These are phyloP conservation scores for Eucalyptus regnans DNA, from an alignment of 345 rosid species.

Conservation along the genomic window DNA sequence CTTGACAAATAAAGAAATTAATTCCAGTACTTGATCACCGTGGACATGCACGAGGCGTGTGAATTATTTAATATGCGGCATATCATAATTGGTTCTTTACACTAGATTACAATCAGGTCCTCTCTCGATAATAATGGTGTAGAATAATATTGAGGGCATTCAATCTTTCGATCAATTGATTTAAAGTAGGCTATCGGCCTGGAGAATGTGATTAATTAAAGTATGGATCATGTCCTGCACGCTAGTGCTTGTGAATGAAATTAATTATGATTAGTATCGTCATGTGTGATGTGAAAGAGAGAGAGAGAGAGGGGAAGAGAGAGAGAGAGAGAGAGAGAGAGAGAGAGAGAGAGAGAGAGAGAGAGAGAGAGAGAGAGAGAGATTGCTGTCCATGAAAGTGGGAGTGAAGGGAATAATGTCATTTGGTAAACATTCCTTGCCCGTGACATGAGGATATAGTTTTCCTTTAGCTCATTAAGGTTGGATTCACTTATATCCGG, in stretches of 20 bases:
- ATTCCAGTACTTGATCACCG: not conserved
- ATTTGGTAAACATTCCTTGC: not conserved
- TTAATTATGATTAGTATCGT: not conserved
- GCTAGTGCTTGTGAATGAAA: not conserved
- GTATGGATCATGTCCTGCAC: not conserved
- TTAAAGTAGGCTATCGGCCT: not conserved
- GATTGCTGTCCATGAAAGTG: not conserved
- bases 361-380: not conserved
- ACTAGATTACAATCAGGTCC: not conserved
- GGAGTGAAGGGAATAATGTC: not conserved
- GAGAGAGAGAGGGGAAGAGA: not conserved
- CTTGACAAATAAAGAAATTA: not conserved
- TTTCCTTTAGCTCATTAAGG: not conserved
- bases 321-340: not conserved
- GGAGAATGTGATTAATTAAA: not conserved
- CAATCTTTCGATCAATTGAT: not conserved
- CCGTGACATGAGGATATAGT: not conserved
- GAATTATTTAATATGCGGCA: not conserved
- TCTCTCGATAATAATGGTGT: not conserved
- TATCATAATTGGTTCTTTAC: not conserved
- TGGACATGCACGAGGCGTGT: not conserved
- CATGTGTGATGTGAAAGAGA: not conserved
- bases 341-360: not conserved
- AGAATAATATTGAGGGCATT: not conserved
- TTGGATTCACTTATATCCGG: not conserved